Evolutionary conservation across 495 filamentous ascomycete genomes (phyloP).

Genomic region (Xylaria longipes): DNA sequence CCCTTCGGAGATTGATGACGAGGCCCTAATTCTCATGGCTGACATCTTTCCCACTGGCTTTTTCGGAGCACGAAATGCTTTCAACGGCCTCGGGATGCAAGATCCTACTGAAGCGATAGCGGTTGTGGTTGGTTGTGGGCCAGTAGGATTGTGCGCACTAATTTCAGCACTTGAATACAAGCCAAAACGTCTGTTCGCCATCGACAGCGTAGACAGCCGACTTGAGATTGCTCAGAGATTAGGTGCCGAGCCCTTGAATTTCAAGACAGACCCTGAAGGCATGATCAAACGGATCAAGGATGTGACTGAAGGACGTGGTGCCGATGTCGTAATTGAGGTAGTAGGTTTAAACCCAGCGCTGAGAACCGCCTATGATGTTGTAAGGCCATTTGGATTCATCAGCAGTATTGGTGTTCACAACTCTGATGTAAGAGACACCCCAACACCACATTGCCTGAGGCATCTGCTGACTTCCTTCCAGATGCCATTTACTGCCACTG

Average conservation of each 20-base stretch:
- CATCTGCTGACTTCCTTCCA: slow-evolving; percentile 43
- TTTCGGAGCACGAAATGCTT: slow-evolving; percentile 86
- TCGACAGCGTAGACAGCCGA: slow-evolving; percentile 81
- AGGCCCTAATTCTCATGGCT: slow-evolving; percentile 85
- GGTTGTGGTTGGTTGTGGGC: slow-evolving; percentile 87
- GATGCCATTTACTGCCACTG: slow-evolving; percentile 83
- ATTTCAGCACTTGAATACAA: slow-evolving; percentile 81
- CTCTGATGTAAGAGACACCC: slow-evolving; percentile 63
- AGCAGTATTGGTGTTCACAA: slow-evolving; percentile 94
- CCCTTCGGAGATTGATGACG: slow-evolving; percentile 75
- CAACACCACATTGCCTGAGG: background rate
- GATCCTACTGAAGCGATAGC: slow-evolving; percentile 73
- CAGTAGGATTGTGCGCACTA: slow-evolving; percentile 86
- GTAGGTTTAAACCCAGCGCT: slow-evolving; percentile 86
- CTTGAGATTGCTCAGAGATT: slow-evolving; percentile 77
- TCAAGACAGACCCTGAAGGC: slow-evolving; percentile 69
- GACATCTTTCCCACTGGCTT: slow-evolving; percentile 89
- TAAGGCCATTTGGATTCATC: slow-evolving; percentile 88
- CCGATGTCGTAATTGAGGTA: slow-evolving; percentile 90
- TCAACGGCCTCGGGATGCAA: slow-evolving; percentile 67
- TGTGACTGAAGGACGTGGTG: slow-evolving; percentile 81
- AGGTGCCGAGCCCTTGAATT: slow-evolving; percentile 89
- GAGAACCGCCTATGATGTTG: slow-evolving; percentile 80
- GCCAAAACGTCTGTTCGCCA: slow-evolving; percentile 82
- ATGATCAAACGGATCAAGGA: slow-evolving; percentile 75